Percentiles rank a stretch among this genome's conserved stretches.
Conservation (phyloP, 2,329 filamentous ascomycete species). For the Pyrenochaeta sp. region DNA sequence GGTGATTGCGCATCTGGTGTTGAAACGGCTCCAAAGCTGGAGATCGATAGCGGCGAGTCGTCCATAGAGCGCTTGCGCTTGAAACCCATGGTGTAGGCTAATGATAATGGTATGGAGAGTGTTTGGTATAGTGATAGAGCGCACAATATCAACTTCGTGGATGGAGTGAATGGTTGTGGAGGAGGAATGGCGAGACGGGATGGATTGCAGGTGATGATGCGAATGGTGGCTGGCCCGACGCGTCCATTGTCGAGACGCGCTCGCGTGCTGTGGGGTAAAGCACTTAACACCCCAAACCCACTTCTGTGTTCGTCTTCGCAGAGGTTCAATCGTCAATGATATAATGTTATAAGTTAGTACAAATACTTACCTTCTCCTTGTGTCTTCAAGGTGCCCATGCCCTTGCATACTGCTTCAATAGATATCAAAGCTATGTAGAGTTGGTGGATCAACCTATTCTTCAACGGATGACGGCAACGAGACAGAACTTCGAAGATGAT, state of each 20-base stretch:
- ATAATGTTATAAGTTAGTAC: too few species aligned
- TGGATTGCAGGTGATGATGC: slow-evolving; percentile 23
- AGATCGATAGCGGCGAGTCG: slow-evolving; percentile 56
- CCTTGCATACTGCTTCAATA: too few species aligned
- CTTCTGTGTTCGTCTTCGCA: background rate
- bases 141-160: background rate
- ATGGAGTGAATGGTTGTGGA: slow-evolving; percentile 3
- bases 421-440: too few species aligned
- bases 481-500: too few species aligned
- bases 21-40: slow-evolving; percentile 45
- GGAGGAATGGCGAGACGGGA: slow-evolving; percentile 8
- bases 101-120: background rate
- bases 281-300: background rate
- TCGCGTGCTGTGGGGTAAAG: slow-evolving; percentile 27
- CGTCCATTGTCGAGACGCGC: slow-evolving; percentile 19
- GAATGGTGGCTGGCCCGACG: slow-evolving; percentile 35
- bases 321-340: too few species aligned
- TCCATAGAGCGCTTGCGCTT: slow-evolving; percentile 66
- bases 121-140: background rate
- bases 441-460: too few species aligned
- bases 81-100: slow-evolving; percentile 57
- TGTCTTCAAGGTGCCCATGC: too few species aligned
- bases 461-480: too few species aligned
- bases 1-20: slow-evolving; percentile 44
- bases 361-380: too few species aligned